Conservation (phyloP, 2,329 filamentous ascomycete genomes). For the Coccinonectria pachysandricola region DNA sequence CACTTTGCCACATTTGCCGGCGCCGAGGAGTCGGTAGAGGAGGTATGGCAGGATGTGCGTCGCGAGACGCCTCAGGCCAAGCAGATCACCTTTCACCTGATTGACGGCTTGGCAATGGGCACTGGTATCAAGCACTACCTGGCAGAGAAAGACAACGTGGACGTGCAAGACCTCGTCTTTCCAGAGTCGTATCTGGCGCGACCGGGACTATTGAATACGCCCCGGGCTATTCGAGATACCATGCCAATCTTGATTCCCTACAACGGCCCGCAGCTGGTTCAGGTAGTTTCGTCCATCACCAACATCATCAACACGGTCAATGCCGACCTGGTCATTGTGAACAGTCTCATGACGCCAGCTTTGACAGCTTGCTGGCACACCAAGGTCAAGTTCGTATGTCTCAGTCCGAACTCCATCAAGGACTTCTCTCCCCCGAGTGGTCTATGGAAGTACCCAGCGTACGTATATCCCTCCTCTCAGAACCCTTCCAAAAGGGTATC, state of each 20-base stretch:
- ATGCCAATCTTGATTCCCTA: conserved; percentile 12
- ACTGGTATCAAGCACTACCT: conserved; percentile 6
- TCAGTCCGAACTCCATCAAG: conserved; percentile 35
- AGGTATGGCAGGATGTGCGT: conserved; percentile 5
- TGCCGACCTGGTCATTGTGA: conserved; percentile 31
- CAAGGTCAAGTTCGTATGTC: conserved; percentile 23
- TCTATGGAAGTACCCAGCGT: conserved; percentile 30
- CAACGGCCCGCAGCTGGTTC: conserved; percentile 26
- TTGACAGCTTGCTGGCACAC: conserved; percentile 31
- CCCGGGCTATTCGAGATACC: conserved; percentile 25
- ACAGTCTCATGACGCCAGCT: conserved; percentile 33
- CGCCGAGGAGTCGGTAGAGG: conserved; percentile 15
- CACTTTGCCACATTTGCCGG: conserved; percentile 34
- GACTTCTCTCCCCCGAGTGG: conserved; percentile 25
- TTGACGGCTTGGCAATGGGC: conserved; percentile 11
- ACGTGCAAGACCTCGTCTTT: background rate
- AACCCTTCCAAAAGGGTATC: no score
- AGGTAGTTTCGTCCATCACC: conserved; percentile 27
- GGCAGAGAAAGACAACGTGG: background rate
- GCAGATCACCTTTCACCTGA: conserved; percentile 19
- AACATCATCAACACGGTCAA: conserved; percentile 27
- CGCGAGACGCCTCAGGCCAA: conserved; percentile 1
- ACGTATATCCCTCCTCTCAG: no score
- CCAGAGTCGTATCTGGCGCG: conserved; percentile 4
- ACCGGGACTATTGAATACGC: conserved; percentile 10